Evolutionary conservation across 129 eudicot genomes (phyloP), one percentile per base, ranked within the genome.

Genomic region (Flaveria linearis): DNA sequence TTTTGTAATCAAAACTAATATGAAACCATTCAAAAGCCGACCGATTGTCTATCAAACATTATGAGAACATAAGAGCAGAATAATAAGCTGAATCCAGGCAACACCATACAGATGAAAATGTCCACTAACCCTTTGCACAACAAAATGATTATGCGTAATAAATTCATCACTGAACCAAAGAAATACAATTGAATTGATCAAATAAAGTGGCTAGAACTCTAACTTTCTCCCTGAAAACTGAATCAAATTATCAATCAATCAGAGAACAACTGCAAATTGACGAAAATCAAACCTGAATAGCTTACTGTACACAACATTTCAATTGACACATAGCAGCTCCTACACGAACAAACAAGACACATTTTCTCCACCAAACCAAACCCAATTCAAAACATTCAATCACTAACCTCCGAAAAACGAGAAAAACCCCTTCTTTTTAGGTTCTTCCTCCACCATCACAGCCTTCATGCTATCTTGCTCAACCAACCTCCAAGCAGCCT

Each of bases 401-500:
- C 76, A 53, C 41, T 85, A 89, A 73, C 96, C 90, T 28, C 99
- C 99, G 20, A 95, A 95, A 76, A 95, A 95, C 2, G 99, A 95
- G 86, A 95, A 95, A 64, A 87, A 89, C 1, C 99, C 99, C 4
- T 87, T 86, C 77, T 91, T 95, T 76, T 95, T 95, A 4, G 99
- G 99, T 77, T 89, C 92, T 81, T 95, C 99, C 79, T 95, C 97
- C 78, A 95, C 79, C 96, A 91, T 88, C 11, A 95, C 99, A 30
- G 99, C 97, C 80, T 90, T 85, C 99, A 95, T 95, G 71, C 94
- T 95, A 80, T 95, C 99, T 76, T 91, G 97, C 81, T 95, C 99
- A 23, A 89, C 96, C 73, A 95, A 71, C 82, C 99, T 84, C 99
- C 99, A 95, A 20, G 99, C 99, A 0, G 99, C 99, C 73, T 95